Percentiles rank a stretch among this genome's conserved stretches.
Evolutionary conservation across 208 protist species (phyloP).

Genomic region (Trypanosoma caninum): DNA sequence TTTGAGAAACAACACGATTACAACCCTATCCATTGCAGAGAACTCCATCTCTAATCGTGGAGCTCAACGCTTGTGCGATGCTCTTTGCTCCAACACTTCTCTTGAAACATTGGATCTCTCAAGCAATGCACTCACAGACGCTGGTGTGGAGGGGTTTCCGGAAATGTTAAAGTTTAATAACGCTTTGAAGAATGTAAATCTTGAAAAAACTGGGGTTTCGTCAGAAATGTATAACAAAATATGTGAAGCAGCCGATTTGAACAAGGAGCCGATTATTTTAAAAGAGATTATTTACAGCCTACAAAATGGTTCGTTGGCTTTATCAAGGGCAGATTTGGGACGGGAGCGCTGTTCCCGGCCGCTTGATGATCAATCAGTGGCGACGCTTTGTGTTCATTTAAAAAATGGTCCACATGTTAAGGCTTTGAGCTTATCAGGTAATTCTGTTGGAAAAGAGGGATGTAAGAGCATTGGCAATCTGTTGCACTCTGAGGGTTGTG

Average conservation of each 20-base stretch:
- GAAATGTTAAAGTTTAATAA: constrained; percentile 71
- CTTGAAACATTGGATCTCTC: constrained; percentile 63
- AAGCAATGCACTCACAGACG: constrained; percentile 61
- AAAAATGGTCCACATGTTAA: constrained; percentile 35
- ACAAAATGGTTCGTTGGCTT: constrained; percentile 38
- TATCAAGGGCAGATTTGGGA: constrained; percentile 52
- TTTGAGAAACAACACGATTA: constrained; percentile 52
- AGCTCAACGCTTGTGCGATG: constrained; percentile 50
- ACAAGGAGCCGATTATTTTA: constrained; percentile 55
- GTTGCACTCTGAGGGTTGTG: constrained; percentile 39
- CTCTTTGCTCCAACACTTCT: constrained; percentile 61
- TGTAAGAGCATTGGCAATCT: constrained; percentile 48
- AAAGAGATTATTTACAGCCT: constrained; percentile 69
- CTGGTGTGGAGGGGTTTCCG: constrained; percentile 40
- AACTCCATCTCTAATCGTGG: constrained; percentile 83
- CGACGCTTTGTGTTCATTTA: constrained; percentile 55
- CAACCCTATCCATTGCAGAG: constrained; percentile 42
- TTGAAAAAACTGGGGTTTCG: constrained; percentile 55
- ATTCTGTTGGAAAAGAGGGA: constrained; percentile 49
- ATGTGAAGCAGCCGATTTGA: constrained; percentile 56
- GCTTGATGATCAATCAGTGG: constrained; percentile 64
- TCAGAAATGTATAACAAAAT: constrained; percentile 35
- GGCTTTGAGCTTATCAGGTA: constrained; percentile 51
- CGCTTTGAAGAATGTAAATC: constrained; percentile 31
- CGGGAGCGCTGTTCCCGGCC: constrained; percentile 26